Percentiles rank a stretch among this genome's conserved stretches.
Conservation (phyloP, 2,329 filamentous ascomycete species). For the Xylariomycetidae sp. region DNA sequence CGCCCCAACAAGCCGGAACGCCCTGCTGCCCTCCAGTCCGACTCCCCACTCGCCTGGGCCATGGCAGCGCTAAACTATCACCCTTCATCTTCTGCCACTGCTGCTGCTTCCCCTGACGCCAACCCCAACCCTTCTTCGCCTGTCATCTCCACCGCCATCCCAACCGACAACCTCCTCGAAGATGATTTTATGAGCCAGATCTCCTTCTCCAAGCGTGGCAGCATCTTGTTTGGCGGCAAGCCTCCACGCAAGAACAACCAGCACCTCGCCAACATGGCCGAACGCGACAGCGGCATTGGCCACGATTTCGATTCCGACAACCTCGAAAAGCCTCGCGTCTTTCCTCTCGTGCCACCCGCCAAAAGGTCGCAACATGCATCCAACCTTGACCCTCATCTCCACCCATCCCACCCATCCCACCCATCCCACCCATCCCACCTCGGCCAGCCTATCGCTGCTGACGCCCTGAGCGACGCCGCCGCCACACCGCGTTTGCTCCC, state of each 20-base stretch:
- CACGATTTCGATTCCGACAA: slow-evolving; percentile 8
- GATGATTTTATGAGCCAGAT: slow-evolving; percentile 53
- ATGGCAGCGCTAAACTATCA: too few relatives aligned
- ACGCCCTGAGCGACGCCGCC: slow-evolving; percentile 6
- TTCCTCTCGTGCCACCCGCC: slow-evolving; percentile 20
- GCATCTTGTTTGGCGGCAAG: slow-evolving; percentile 55
- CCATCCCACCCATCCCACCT: too few relatives aligned
- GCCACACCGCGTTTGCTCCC: slow-evolving; percentile 17
- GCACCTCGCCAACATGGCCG: slow-evolving; percentile 24
- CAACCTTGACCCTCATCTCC: too few relatives aligned
- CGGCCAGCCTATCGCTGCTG: too few relatives aligned
- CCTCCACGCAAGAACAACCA: slow-evolving; percentile 26
- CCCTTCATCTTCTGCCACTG: too few relatives aligned
- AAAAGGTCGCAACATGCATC: slow-evolving; percentile 12
- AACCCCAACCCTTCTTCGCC: slow-evolving; percentile 32
- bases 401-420: too few relatives aligned
- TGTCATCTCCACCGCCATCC: slow-evolving; percentile 50
- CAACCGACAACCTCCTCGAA: slow-evolving; percentile 51
- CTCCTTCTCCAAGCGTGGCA: slow-evolving; percentile 60
- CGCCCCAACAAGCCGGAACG: too few relatives aligned
- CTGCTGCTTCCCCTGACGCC: background rate
- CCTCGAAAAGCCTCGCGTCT: slow-evolving; percentile 17
- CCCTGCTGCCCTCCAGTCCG: too few relatives aligned
- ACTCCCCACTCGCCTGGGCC: too few relatives aligned
- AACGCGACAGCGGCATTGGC: slow-evolving; percentile 14